phyloP scores from a whole-genome alignment of 306 rosid genomes.

The Carpinus fangiana region DNA sequence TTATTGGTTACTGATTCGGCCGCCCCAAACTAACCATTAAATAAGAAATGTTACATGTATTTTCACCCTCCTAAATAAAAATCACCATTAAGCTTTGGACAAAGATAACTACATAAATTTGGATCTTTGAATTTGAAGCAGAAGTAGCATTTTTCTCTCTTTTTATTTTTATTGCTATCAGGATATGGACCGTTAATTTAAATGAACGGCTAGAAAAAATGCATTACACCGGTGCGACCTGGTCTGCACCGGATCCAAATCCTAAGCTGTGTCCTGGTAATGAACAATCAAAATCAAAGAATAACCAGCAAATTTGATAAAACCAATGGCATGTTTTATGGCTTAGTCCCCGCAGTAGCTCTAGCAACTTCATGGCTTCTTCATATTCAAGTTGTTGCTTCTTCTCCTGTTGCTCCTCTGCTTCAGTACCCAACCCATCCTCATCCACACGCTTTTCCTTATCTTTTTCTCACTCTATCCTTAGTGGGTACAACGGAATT shows the following conservation, averaged over 20 bases:
- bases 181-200: too few relatives aligned
- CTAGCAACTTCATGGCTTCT: constrained; percentile 53
- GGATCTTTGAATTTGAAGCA: too few relatives aligned
- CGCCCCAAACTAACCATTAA: too few relatives aligned
- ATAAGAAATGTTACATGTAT: too few relatives aligned
- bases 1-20: too few relatives aligned
- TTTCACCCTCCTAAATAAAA: too few relatives aligned
- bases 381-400: constrained; percentile 46
- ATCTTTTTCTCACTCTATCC: constrained; percentile 43
- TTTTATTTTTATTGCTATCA: not conserved
- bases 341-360: constrained; percentile 20
- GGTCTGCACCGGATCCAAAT: not conserved
- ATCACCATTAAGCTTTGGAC: too few relatives aligned
- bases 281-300: not conserved
- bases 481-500: constrained; percentile 31
- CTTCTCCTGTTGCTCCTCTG: constrained; percentile 24
- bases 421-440: constrained; percentile 41
- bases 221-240: too few relatives aligned
- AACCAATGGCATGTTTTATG: constrained; percentile 14
- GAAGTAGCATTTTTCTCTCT: too few relatives aligned
- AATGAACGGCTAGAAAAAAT: too few relatives aligned
- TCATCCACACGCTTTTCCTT: constrained; percentile 50
- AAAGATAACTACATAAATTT: too few relatives aligned
- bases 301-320: not conserved
- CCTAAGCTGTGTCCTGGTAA: not conserved